These are phyloP conservation scores for Pelargonium australe DNA, from an alignment of 441 rosid genomes.

Conservation along the genomic window DNA sequence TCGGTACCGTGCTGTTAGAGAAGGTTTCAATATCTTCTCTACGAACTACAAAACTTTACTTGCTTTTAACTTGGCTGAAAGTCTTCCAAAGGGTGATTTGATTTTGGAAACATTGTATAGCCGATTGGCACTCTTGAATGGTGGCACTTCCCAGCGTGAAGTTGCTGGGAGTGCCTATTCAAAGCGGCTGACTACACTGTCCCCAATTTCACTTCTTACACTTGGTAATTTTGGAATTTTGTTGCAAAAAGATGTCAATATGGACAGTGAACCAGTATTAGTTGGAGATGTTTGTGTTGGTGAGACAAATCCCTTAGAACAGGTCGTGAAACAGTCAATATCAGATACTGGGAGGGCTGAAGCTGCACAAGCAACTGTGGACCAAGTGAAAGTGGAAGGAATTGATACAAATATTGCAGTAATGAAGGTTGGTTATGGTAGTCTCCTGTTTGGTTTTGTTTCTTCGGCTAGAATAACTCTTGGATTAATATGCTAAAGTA, in stretches of 20 bases:
- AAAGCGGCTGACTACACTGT: constrained; percentile 42
- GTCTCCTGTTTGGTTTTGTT: constrained; percentile 14
- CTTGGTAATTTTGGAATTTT: constrained; percentile 58
- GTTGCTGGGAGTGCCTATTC: constrained; percentile 30
- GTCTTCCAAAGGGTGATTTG: constrained; percentile 80
- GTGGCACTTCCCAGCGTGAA: constrained; percentile 27
- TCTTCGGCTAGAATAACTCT: constrained; percentile 11
- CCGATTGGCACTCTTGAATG: constrained; percentile 47
- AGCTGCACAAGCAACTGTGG: constrained; percentile 90
- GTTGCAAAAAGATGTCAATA: constrained; percentile 36
- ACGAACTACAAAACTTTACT: constrained; percentile 74
- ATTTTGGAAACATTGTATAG: constrained; percentile 60
- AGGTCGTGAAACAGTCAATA: constrained; percentile 64
- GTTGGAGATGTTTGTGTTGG: constrained; percentile 71
- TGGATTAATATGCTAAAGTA: constrained; percentile 11
- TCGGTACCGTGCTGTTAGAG: constrained; percentile 68
- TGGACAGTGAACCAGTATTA: constrained; percentile 34
- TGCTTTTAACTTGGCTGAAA: constrained; percentile 80
- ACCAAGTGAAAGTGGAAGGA: constrained; percentile 92
- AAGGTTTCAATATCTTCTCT: constrained; percentile 65
- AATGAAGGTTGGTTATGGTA: constrained; percentile 54
- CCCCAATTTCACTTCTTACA: constrained; percentile 54
- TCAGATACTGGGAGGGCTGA: constrained; percentile 61
- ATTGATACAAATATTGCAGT: constrained; percentile 79
- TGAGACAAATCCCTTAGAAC: constrained; percentile 70